phyloP scores from a whole-genome alignment of 225 moss, liverwort and hornwort genomes.

The Polytrichum commune region DNA sequence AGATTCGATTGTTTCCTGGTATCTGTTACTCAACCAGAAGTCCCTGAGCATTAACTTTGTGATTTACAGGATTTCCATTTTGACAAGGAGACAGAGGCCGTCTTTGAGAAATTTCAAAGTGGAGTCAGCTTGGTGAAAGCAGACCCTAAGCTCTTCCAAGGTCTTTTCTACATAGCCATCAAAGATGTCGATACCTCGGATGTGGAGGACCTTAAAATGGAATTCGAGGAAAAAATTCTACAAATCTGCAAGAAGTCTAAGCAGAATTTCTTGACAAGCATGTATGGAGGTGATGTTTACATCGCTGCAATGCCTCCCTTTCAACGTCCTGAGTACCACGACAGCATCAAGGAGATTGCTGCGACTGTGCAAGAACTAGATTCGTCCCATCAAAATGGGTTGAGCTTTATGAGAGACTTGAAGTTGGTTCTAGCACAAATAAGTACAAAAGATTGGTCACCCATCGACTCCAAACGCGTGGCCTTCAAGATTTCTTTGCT shows the following conservation, averaged over 20 bases:
- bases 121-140: slow-evolving; percentile 40
- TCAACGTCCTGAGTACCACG: slow-evolving; percentile 46
- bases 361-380: slow-evolving; percentile 20
- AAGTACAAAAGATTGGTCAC: slow-evolving; percentile 55
- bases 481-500: slow-evolving; percentile 41
- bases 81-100: slow-evolving; percentile 30
- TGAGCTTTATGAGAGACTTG: slow-evolving; percentile 37
- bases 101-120: slow-evolving; percentile 36
- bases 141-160: slow-evolving; percentile 48
- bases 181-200: slow-evolving; percentile 62
- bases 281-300: slow-evolving; percentile 56
- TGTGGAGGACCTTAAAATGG: slow-evolving; percentile 54
- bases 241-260: slow-evolving; percentile 42
- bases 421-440: slow-evolving; percentile 55
- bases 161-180: slow-evolving; percentile 63
- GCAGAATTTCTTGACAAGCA: slow-evolving; percentile 58
- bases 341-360: slow-evolving; percentile 51
- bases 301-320: slow-evolving; percentile 65
- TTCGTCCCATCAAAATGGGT: slow-evolving; percentile 24
- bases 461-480: slow-evolving; percentile 51
- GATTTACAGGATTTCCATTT: slow-evolving; percentile 23
- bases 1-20: too few relatives aligned
- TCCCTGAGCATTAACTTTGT: neutral
- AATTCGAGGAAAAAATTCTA: slow-evolving; percentile 49
- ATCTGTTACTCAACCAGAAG: too few relatives aligned